These are phyloP conservation scores for Geosiphon pyriformis DNA, from an alignment of 192 early-diverging fungal genomes.

Conservation along the genomic window DNA sequence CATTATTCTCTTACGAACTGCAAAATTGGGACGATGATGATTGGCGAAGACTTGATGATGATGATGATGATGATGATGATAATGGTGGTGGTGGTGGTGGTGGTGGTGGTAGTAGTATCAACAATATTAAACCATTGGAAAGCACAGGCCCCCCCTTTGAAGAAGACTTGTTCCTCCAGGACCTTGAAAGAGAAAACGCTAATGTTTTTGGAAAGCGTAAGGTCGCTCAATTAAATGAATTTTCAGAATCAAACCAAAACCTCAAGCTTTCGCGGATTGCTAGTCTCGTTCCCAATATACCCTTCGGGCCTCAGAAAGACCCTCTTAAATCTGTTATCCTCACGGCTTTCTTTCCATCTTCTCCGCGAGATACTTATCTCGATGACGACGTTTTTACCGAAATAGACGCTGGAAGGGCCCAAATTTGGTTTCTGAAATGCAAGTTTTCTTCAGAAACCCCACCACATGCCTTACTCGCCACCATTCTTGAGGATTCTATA, in stretches of 20 bases:
- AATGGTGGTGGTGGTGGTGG: not conserved
- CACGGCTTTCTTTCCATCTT: slow-evolving; percentile 40
- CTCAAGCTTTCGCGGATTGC: not conserved
- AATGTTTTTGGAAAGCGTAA: not conserved
- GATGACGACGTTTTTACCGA: slow-evolving; percentile 36
- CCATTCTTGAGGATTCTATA: slow-evolving; percentile 39
- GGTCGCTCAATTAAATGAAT: too few relatives aligned
- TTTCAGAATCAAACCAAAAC: too few relatives aligned
- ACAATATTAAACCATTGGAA: not conserved
- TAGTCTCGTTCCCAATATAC: slow-evolving; percentile 27
- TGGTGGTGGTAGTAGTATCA: not conserved
- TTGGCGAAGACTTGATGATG: slow-evolving; percentile 34
- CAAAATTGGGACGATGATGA: slow-evolving; percentile 52
- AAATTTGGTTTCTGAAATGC: slow-evolving; percentile 37
- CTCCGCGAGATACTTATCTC: slow-evolving; percentile 30
- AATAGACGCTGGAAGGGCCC: slow-evolving; percentile 49
- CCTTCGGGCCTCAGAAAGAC: slow-evolving; percentile 52
- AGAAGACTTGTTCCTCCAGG: not conserved
- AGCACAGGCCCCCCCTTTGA: not conserved
- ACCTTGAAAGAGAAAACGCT: not conserved
- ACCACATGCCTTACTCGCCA: slow-evolving; percentile 36
- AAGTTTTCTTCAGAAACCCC: slow-evolving; percentile 39
- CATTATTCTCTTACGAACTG: slow-evolving; percentile 46
- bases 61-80: slow-evolving; percentile 24
- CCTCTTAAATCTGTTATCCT: slow-evolving; percentile 45